Evolutionary conservation across 2,329 filamentous ascomycete species (phyloP).

Genomic region (Pyrenophora tritici-repentis): DNA sequence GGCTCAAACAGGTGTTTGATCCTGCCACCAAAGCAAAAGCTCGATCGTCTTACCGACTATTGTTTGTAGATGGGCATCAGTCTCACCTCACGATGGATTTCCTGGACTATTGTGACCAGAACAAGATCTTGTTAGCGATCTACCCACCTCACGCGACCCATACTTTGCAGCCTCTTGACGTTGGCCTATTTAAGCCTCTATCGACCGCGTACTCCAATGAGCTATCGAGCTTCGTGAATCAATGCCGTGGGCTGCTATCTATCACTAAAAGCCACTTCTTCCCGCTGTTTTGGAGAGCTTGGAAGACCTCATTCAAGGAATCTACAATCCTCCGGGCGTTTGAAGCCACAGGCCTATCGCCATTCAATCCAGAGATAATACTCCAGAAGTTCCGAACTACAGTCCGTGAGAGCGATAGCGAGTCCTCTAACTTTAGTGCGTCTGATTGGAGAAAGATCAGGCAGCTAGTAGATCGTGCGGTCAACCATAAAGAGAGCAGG

Average conservation of each 20-base stretch:
- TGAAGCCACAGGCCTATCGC: conserved; percentile 9
- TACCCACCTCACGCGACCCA: too few species aligned
- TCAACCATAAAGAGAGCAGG: background rate
- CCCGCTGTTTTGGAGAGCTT: conserved; percentile 8
- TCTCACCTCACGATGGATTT: too few species aligned
- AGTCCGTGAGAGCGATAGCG: background rate
- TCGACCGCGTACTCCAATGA: background rate
- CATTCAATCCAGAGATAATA: background rate
- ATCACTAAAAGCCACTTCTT: conserved; percentile 6
- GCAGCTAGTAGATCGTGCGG: background rate
- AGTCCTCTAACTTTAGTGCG: background rate
- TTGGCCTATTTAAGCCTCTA: background rate
- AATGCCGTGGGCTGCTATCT: background rate
- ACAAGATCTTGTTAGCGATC: too few species aligned
- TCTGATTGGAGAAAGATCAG: background rate
- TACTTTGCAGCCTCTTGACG: too few species aligned
- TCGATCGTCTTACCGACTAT: too few species aligned
- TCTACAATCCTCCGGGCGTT: conserved; percentile 5
- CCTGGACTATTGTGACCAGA: too few species aligned
- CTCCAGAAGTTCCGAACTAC: background rate
- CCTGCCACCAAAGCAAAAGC: too few species aligned
- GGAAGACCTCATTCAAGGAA: conserved; percentile 7
- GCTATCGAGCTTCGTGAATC: background rate
- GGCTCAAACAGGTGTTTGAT: too few species aligned
- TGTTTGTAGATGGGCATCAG: too few species aligned